These are phyloP conservation scores for Xylaria telfairii DNA, from an alignment of 495 filamentous ascomycete genomes.

Conservation along the genomic window DNA sequence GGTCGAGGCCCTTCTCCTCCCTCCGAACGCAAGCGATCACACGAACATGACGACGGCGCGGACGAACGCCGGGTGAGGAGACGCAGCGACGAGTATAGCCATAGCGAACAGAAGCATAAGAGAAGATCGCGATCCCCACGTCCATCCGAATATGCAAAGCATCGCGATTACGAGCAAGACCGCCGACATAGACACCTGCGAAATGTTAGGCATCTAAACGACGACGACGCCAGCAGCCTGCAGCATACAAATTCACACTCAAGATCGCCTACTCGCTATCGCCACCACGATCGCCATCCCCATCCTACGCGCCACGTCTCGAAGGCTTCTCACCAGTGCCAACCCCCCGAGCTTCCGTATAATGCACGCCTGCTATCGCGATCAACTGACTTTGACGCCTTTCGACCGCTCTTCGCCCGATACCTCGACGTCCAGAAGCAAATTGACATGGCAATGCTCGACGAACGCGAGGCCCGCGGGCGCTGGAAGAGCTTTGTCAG, in stretches of 20 bases:
- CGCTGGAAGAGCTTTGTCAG: slow-evolving; percentile 92
- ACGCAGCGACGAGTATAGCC: background rate
- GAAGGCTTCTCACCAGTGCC: background rate
- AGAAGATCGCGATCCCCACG: slow-evolving; percentile 11
- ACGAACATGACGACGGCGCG: slow-evolving; percentile 1
- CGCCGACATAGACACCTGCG: background rate
- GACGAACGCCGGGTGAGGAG: slow-evolving; percentile 16
- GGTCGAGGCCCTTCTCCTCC: background rate
- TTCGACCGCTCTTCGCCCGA: slow-evolving; percentile 76
- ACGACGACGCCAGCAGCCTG: background rate
- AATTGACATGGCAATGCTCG: slow-evolving; percentile 65
- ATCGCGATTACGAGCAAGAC: background rate
- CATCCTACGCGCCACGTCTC: slow-evolving; percentile 32
- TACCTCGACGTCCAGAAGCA: slow-evolving; percentile 93
- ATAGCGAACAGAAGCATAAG: background rate
- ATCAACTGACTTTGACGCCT: slow-evolving; percentile 62
- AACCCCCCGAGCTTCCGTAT: slow-evolving; percentile 63
- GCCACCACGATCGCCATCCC: slow-evolving; percentile 26
- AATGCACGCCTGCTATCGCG: slow-evolving; percentile 68
- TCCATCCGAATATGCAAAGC: background rate
- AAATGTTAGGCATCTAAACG: background rate
- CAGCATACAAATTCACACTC: slow-evolving; percentile 3
- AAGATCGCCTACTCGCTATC: slow-evolving; percentile 19
- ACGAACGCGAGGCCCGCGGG: slow-evolving; percentile 73
- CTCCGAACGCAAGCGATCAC: slow-evolving; percentile 15